Evolutionary conservation across 768 basidiomycete genomes (phyloP).

Genomic region (Tricholoma furcatifolium): DNA sequence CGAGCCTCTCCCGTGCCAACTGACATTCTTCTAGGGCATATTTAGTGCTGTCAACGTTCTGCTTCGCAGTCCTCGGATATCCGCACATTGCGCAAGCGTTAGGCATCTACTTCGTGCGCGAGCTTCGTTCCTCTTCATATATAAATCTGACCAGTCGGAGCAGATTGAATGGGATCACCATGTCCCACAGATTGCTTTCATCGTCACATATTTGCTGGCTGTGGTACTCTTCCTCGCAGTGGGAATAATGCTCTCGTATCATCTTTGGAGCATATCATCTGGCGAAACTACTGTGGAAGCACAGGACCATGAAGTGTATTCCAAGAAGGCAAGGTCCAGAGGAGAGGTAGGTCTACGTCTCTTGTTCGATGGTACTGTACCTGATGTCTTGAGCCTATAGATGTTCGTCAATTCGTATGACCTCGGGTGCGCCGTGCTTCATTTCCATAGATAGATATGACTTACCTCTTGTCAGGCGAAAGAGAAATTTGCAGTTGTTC

Average conservation of each 20-base stretch:
- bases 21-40: conserved; percentile 59
- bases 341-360: conserved; percentile 54
- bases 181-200: conserved; percentile 68
- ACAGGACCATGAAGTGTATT: conserved; percentile 83
- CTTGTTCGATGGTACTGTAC: background rate
- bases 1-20: background rate
- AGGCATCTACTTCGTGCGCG: conserved; percentile 40
- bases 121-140: conserved; percentile 22
- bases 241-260: conserved; percentile 68
- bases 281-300: conserved; percentile 91
- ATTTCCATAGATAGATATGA: background rate
- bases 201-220: conserved; percentile 75
- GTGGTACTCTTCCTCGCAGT: conserved; percentile 76
- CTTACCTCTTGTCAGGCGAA: conserved; percentile 32
- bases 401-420: conserved; percentile 91
- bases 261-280: conserved; percentile 64
- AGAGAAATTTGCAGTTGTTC: conserved; percentile 75
- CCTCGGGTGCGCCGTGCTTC: conserved; percentile 54
- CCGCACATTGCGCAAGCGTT: conserved; percentile 54
- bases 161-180: conserved; percentile 53
- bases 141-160: background rate
- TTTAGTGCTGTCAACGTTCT: conserved; percentile 69
- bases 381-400: conserved; percentile 30
- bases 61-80: conserved; percentile 64
- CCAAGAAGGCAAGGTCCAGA: conserved; percentile 61